These are phyloP conservation scores for Colletotrichum eremochloae DNA, from an alignment of 2,329 filamentous ascomycete species.

Conservation along the genomic window DNA sequence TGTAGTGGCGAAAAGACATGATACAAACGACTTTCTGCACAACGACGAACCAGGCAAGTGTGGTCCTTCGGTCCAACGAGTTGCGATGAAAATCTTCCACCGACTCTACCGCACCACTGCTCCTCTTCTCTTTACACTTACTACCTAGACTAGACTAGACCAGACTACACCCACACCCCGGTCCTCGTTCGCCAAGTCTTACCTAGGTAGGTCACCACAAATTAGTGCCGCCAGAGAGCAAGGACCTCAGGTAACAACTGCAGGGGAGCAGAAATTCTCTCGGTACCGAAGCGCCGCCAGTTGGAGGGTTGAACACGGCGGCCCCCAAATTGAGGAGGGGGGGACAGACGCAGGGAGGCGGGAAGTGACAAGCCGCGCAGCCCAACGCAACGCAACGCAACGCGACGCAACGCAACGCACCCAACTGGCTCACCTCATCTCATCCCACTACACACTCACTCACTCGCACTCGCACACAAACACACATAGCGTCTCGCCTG, in stretches of 20 bases:
- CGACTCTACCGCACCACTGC: background rate
- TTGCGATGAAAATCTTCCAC: background rate
- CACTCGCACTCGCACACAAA: background rate
- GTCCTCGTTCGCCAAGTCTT: slow-evolving; percentile 2
- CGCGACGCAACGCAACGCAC: too few species aligned
- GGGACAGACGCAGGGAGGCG: slow-evolving; percentile 24
- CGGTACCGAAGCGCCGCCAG: slow-evolving; percentile 6
- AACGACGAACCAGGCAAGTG: background rate
- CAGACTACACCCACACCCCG: background rate
- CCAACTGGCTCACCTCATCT: background rate
- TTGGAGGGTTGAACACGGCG: slow-evolving; percentile 8
- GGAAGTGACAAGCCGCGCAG: slow-evolving; percentile 19
- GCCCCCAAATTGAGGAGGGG: slow-evolving; percentile 25
- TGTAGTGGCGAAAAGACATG: background rate
- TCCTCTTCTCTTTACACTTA: too few species aligned
- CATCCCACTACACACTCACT: background rate
- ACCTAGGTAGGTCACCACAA: background rate
- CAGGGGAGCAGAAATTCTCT: slow-evolving; percentile 1
- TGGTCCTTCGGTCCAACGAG: background rate
- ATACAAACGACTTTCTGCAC: slow-evolving; percentile 1
- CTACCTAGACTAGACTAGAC: too few species aligned
- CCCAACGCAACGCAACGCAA: too few species aligned
- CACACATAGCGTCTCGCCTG: background rate
- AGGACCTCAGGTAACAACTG: slow-evolving; percentile 17
- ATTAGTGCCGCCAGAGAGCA: slow-evolving; percentile 17